phyloP scores from a whole-genome alignment of 2,329 filamentous ascomycete genomes.

The Fusarium ramigenum region DNA sequence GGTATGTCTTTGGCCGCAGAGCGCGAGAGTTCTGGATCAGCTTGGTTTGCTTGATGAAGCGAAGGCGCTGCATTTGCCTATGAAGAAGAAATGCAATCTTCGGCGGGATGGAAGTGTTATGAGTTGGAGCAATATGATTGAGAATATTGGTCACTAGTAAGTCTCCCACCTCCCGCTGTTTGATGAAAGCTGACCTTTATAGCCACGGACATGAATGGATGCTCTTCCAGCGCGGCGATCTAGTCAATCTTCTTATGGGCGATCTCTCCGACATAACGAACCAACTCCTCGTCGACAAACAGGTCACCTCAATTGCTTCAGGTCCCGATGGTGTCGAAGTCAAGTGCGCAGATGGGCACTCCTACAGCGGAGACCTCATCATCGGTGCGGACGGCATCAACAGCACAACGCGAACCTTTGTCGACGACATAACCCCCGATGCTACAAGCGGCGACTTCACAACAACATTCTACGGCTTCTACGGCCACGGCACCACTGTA shows the following conservation, averaged over 20 bases:
- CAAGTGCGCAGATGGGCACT: slow-evolving; percentile 20
- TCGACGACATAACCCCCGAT: neutral
- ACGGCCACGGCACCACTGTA: neutral
- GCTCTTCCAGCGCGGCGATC: slow-evolving; percentile 27
- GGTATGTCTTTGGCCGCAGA: slow-evolving; percentile 25
- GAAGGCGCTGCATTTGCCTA: neutral
- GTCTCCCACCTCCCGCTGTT: neutral
- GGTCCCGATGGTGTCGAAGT: slow-evolving; percentile 6
- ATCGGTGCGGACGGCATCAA: slow-evolving; percentile 34
- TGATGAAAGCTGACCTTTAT: neutral
- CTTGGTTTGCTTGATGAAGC: slow-evolving; percentile 16
- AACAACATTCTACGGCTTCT: slow-evolving; percentile 24
- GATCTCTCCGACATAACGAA: slow-evolving; percentile 3
- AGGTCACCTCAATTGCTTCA: slow-evolving; percentile 6
- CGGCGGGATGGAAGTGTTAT: slow-evolving; percentile 8
- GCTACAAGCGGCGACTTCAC: neutral
- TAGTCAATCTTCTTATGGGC: slow-evolving; percentile 20
- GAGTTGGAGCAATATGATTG: slow-evolving; percentile 26
- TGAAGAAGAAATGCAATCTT: slow-evolving; percentile 27
- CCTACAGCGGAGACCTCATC: slow-evolving; percentile 17
- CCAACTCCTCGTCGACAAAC: slow-evolving; percentile 14
- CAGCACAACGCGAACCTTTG: slow-evolving; percentile 12
- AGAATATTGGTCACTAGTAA: slow-evolving; percentile 18
- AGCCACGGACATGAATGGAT: slow-evolving; percentile 31
- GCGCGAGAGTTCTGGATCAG: slow-evolving; percentile 8